Evolutionary conservation across 164 flowering plant genomes (phyloP), one percentile per base, ranked within the genome.

Genomic region (Protea cynaroides): DNA sequence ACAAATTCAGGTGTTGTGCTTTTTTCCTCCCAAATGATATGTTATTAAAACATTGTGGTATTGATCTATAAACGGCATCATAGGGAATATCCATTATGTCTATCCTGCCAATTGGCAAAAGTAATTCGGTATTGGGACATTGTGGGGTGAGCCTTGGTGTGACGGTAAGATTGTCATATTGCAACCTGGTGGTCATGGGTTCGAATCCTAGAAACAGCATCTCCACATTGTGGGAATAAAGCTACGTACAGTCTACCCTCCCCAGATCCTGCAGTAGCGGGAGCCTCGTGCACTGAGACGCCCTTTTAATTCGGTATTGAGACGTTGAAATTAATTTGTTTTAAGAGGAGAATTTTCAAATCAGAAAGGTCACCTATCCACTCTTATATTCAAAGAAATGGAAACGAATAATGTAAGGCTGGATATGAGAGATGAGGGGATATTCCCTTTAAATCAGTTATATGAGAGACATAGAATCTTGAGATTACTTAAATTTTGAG

Each of bases 361-460:
- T 37, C 11, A 8, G 58, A 21, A 23, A 37, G 52, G 2, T 15
- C 21, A 23, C 60, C 60, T 8, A 55, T 56, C 52, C 22, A 24
- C 23, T 25, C 17, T 6, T 59, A 60, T 24, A 64, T 25, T 3
- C 37, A 67, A 53, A 38, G 14, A 18, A 4, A 67, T 25, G 58
- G 37, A 38, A 52, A 59, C 52, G 14, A 67, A 38, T 1, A 64
- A 67, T 15, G 64, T 51, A 12, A 59, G 23, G 49, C 15, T 29
- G 49, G 21, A n/a, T 11, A 65, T 24, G 64, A 61, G 52, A 38
- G 50, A 22, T 60, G 70, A 24, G 11, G 49, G 29, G n/a, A 59
- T 60, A 29, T 25, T 60, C n/a, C 70, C 70, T 12, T 6, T 25
- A 11, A 67, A 61, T n/a, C 21, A 51, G 24, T 67, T 67, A 7